Conservation (phyloP, 495 filamentous ascomycete species). For the Trypethelium eluteriae region DNA sequence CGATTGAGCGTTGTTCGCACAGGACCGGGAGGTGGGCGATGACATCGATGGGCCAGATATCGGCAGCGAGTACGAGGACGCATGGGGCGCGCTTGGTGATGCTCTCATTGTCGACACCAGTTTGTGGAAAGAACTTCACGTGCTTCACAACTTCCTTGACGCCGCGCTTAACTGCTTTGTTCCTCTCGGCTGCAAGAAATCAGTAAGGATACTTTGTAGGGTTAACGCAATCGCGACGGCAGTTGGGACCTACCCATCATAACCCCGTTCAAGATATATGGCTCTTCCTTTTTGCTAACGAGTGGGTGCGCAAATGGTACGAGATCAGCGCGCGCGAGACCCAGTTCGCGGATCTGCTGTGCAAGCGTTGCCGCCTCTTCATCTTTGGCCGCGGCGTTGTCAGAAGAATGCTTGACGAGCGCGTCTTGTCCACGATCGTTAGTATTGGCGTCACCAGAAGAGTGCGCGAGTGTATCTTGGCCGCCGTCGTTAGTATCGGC, state of each 20-base stretch:
- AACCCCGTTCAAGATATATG: constrained; percentile 88
- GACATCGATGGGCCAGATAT: constrained; percentile 95
- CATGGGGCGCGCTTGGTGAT: constrained; percentile 46
- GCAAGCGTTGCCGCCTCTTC: too few relatives aligned
- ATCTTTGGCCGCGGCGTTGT: too few relatives aligned
- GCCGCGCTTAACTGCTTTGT: constrained; percentile 88
- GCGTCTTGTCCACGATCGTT: too few relatives aligned
- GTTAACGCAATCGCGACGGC: background rate
- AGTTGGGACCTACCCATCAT: constrained; percentile 70
- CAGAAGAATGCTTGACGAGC: too few relatives aligned
- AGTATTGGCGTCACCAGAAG: too few relatives aligned
- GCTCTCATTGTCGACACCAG: constrained; percentile 39
- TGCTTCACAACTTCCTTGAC: constrained; percentile 98
- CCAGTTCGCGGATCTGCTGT: too few relatives aligned
- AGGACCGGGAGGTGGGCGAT: constrained; percentile 95
- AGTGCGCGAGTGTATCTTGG: too few relatives aligned
- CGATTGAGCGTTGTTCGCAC: constrained; percentile 93
- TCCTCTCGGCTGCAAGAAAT: constrained; percentile 65
- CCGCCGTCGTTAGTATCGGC: too few relatives aligned
- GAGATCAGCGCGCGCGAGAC: constrained; percentile 31
- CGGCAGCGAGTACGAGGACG: constrained; percentile 85
- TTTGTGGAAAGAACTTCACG: constrained; percentile 66
- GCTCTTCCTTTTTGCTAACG: constrained; percentile 79
- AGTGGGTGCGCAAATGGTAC: constrained; percentile 92
- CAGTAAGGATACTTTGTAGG: background rate